phyloP scores from a whole-genome alignment of 495 filamentous ascomycete genomes.

The Penicillium flavigenum region DNA sequence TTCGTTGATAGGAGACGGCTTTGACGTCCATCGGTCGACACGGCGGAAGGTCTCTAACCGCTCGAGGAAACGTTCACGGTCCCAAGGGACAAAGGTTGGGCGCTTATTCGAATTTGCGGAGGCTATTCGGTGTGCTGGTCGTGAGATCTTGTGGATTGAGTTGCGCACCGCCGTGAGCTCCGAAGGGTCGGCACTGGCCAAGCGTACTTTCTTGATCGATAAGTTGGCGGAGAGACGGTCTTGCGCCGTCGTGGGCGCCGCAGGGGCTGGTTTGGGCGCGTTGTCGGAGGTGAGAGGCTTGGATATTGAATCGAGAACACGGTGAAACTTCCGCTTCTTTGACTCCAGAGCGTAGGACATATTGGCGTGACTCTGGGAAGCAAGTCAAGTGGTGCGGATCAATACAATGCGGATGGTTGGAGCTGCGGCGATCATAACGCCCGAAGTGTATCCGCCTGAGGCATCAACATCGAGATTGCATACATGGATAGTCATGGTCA shows the following conservation, averaged over 20 bases:
- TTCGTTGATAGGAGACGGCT: slow-evolving; percentile 80
- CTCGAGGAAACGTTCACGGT: slow-evolving; percentile 77
- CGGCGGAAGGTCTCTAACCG: slow-evolving; percentile 85
- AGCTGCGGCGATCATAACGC: slow-evolving; percentile 10
- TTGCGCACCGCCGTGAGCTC: slow-evolving; percentile 29
- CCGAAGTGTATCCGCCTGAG: slow-evolving; percentile 19
- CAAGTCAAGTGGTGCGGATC: slow-evolving; percentile 9
- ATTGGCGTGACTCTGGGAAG: slow-evolving; percentile 12
- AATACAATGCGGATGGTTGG: slow-evolving; percentile 11
- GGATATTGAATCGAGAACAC: slow-evolving; percentile 56
- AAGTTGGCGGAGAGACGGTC: slow-evolving; percentile 33
- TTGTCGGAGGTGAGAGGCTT: slow-evolving; percentile 26
- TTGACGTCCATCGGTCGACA: slow-evolving; percentile 76
- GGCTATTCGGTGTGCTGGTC: slow-evolving; percentile 24
- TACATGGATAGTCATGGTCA: neutral
- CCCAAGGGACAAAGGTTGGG: slow-evolving; percentile 76
- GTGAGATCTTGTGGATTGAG: slow-evolving; percentile 29
- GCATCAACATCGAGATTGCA: slow-evolving; percentile 8
- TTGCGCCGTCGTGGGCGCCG: slow-evolving; percentile 25
- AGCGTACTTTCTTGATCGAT: slow-evolving; percentile 42
- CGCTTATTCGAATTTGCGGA: slow-evolving; percentile 31
- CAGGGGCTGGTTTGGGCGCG: slow-evolving; percentile 27
- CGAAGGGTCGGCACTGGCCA: slow-evolving; percentile 28
- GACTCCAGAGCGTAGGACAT: slow-evolving; percentile 55
- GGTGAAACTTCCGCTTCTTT: slow-evolving; percentile 57